Base-by-base conservation (phyloP, 495 filamentous ascomycete species). In the Parathielavia hyrcaniae region DNA sequence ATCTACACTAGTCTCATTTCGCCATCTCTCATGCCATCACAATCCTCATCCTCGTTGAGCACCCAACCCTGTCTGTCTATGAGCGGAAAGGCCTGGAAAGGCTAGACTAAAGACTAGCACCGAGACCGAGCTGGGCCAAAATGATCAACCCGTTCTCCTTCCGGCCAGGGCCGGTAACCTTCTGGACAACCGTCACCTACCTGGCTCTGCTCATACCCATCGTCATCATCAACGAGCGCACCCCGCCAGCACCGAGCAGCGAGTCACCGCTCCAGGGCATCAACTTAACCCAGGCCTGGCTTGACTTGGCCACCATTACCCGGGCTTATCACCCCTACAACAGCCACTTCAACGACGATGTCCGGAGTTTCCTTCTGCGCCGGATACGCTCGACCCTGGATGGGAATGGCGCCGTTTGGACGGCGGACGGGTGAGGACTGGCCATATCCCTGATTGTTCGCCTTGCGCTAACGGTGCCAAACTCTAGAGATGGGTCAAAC, bases 281-380 rank as follows among this genome's bases (percentile, higher is more conserved):
- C 50, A 86, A 95, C 62, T 73, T 96, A 17, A 83, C 84, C 26
- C 82, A 90, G 73, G 91, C 92, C 22, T 97, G 92, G 92, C 70
- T 77, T 16, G 91, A 98, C 67, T 79, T 98, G 19, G 81, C 88
- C 36, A 71, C 73, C 39, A 71, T 98, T 17, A 90, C 84, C n/a
- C 77, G 74, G 53, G 81, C 79, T 0, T 95, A 87, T 64, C 93
- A 95, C 64, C 93, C 92, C 0, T 95, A 88, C 71, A 97, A 97
- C 71, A 89, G 85, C 35, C 84, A 76, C 38, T 76, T 79, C 57
- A 97, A 96, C 65, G 93, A 95, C 61, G 79, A 84, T 8, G 79
- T 96, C 19, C 82, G 86, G 55, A 75, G 81, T 23, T 96, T 85
- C 78, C 71, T 98, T n/a, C 71, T 97, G 45, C 58, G 72, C 26